Percentiles rank a stretch among this genome's conserved stretches.
Conservation (phyloP, 495 filamentous ascomycete genomes). For the Haplographium delicatum region DNA sequence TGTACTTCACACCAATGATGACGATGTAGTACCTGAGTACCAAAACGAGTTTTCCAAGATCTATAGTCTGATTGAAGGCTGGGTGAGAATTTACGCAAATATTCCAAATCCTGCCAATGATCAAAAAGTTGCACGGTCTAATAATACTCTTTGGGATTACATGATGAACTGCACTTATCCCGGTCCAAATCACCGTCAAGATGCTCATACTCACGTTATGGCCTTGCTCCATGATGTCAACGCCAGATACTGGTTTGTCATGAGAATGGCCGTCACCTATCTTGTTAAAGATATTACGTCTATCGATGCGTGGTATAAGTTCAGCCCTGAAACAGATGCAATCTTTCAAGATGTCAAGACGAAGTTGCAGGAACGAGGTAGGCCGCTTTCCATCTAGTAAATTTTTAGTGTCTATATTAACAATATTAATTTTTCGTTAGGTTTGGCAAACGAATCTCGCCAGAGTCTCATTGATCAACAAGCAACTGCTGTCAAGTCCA, state of each 20-base stretch:
- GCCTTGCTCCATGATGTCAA: constrained; percentile 24
- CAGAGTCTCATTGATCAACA: constrained; percentile 26
- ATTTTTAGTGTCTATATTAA: background rate
- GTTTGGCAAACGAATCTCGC: constrained; percentile 22
- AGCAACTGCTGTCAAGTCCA: constrained; percentile 13
- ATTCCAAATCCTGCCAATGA: constrained; percentile 13
- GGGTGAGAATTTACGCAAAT: constrained; percentile 20
- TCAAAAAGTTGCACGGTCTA: constrained; percentile 11
- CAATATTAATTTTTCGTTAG: constrained; percentile 11
- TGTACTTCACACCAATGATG: background rate
- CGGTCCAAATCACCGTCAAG: constrained; percentile 11
- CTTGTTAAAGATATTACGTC: constrained; percentile 25
- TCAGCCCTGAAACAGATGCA: background rate
- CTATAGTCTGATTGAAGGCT: constrained; percentile 24
- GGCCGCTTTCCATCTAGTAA: background rate
- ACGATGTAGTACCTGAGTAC: constrained; percentile 5
- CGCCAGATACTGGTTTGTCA: constrained; percentile 25
- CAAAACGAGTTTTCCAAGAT: constrained; percentile 16
- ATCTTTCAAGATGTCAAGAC: constrained; percentile 20
- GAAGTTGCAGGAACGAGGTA: constrained; percentile 18
- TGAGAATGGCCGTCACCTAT: constrained; percentile 29
- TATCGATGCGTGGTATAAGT: constrained; percentile 24
- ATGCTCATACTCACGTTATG: constrained; percentile 20
- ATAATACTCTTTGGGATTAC: constrained; percentile 24
- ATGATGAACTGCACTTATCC: constrained; percentile 25